These are phyloP conservation scores for Plasmodium knowlesi DNA, from an alignment of 169 alveolate genomes.

Conservation along the genomic window DNA sequence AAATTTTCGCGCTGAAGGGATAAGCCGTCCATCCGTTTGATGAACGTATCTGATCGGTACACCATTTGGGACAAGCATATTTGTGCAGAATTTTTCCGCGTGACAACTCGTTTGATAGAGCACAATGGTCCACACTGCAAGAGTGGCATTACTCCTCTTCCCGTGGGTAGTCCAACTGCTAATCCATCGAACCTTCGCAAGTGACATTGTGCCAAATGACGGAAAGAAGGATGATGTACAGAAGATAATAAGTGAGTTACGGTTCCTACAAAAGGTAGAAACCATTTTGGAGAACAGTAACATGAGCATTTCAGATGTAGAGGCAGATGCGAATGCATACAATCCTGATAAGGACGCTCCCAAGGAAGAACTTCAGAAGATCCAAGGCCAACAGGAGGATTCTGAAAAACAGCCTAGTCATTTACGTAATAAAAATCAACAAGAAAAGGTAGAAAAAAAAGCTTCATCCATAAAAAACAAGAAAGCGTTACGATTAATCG, in stretches of 20 bases:
- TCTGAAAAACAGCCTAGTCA: neutral
- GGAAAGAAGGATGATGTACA: slow-evolving; percentile 22
- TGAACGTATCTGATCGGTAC: neutral
- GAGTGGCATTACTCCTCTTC: neutral
- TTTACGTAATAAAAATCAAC: neutral
- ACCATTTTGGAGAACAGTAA: slow-evolving; percentile 33
- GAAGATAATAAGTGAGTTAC: slow-evolving; percentile 49
- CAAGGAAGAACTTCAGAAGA: slow-evolving; percentile 27
- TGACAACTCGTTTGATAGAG: neutral
- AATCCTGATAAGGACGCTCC: slow-evolving; percentile 61
- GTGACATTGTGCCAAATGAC: neutral
- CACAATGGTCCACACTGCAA: neutral
- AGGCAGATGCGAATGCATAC: slow-evolving; percentile 66
- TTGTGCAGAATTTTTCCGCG: neutral
- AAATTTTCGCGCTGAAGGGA: neutral
- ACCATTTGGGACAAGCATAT: neutral
- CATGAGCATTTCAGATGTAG: slow-evolving; percentile 28
- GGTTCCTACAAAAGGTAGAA: slow-evolving; percentile 53
- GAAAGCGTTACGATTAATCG: slow-evolving; percentile 16
- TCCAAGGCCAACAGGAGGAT: neutral
- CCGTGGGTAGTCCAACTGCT: neutral
- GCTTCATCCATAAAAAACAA: slow-evolving; percentile 1
- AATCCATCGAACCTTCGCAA: neutral
- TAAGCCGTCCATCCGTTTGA: neutral
- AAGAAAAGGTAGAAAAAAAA: neutral